Base-by-base conservation (phyloP, 176 grass and related monocot species). In the Rhipidocladum racemiflorum region DNA sequence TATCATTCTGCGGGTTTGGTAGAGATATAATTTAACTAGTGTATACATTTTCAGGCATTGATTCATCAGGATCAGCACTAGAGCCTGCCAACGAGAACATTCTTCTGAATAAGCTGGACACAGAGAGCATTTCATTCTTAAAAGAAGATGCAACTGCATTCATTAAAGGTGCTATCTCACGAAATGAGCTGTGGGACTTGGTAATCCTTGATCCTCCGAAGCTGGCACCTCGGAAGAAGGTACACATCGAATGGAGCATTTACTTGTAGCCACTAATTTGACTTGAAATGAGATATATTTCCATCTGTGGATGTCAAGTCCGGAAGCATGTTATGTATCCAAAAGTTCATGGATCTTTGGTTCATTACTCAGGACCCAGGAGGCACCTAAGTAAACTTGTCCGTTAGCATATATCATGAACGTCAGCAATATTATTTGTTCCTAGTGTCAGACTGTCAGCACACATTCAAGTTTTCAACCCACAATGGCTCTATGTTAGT, bases 151-250 rank as follows among this genome's bases (percentile, higher is more conserved):
- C 82, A 63, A 91, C 84, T 82, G 71, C 81, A 79, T 98, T 98
- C 70, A 93, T 95, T 92, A 95, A 90, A 91, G 76, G 78, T 57
- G 88, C 95, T 76, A 82, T 91, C 54, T 89, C 83, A 49, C 77
- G 80, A 91, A 86, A 95, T 76, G 90, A 98, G 76, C 50, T 85
- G 30, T 98, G 92, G 92, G 92, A 98, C 38, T 53, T 93, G 65
- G 90, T 98, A 83, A 90, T 98, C 59, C 91, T 98, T 68, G 95
- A 98, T 62, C 95, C 95, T 82, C 92, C 95, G 80, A 98, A 98
- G 80, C 80, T 98, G 79, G 95, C 92, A 70, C 95, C 95, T 38
- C 81, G 88, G 51, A 98, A 88, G 80, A 98, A 95, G 92, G 95
- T 98, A 75, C 20, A 54, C 79, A n/a, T 78, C 25, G 36, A 50